phyloP scores from a whole-genome alignment of 192 early-diverging fungal species.

The Jimgerdemannia flammicorona region DNA sequence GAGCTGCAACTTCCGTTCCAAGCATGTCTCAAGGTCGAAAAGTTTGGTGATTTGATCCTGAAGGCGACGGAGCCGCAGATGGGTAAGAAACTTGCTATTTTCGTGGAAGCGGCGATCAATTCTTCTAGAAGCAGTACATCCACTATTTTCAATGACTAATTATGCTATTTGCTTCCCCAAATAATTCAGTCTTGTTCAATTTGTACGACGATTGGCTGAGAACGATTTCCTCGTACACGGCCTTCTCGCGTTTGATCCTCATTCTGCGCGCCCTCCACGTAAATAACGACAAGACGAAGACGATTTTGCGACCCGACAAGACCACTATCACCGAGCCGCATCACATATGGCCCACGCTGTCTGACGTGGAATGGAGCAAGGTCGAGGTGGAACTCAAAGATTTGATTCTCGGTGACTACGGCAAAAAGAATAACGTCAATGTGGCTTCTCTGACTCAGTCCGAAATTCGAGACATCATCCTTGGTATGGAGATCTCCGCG shows the following conservation, averaged over 20 bases:
- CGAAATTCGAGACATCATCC: constrained; percentile 97
- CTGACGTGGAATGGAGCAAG: constrained; percentile 96
- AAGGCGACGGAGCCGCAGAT: constrained; percentile 99
- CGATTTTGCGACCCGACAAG: constrained; percentile 93
- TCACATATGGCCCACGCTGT: constrained; percentile 97
- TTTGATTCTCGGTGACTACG: constrained; percentile 96
- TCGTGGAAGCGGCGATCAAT: constrained; percentile 4
- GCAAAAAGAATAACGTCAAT: constrained; percentile 99
- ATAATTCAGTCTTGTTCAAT: constrained; percentile 55
- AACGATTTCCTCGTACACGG: constrained; percentile 94
- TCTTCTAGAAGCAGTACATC: neutral
- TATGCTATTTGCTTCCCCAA: constrained; percentile 7
- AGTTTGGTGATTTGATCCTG: constrained; percentile 97
- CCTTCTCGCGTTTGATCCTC: constrained; percentile 95
- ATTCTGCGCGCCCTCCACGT: constrained; percentile 97
- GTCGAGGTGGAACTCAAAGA: constrained; percentile 95
- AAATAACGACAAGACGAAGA: constrained; percentile 97
- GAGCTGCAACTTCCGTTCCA: constrained; percentile 98
- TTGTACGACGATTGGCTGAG: constrained; percentile 98
- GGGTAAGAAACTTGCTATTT: constrained; percentile 35
- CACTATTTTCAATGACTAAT: neutral
- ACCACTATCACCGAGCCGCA: constrained; percentile 89
- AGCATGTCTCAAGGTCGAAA: constrained; percentile 96
- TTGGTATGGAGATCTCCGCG: constrained; percentile 99
- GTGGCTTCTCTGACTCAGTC: constrained; percentile 94